Conservation (phyloP, 768 basidiomycete genomes). For the Naganishia friedmannii region DNA sequence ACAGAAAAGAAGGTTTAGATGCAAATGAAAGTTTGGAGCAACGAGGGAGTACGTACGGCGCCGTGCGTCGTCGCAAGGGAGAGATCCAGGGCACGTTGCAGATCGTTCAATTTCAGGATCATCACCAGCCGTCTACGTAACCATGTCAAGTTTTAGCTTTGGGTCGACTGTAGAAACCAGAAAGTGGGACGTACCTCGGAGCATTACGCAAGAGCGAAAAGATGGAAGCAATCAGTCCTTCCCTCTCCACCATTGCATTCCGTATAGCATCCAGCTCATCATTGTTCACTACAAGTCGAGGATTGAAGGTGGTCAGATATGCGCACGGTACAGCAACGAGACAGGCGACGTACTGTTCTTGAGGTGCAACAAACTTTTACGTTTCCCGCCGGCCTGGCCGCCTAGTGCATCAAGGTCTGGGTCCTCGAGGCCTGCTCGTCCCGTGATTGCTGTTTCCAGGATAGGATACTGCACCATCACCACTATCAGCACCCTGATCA, state of each 20-base stretch:
- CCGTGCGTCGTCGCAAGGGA: slow-evolving; percentile 75
- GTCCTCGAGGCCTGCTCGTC: slow-evolving; percentile 63
- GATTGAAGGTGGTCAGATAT: no score
- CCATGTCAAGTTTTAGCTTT: slow-evolving; percentile 42
- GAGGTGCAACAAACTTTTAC: slow-evolving; percentile 31
- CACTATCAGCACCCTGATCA: not conserved
- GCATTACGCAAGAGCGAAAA: slow-evolving; percentile 83
- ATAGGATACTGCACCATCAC: slow-evolving; percentile 70
- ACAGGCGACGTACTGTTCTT: slow-evolving; percentile 21
- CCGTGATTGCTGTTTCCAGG: slow-evolving; percentile 90
- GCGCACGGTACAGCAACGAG: slow-evolving; percentile 24
- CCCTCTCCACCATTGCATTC: slow-evolving; percentile 73
- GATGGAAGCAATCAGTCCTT: slow-evolving; percentile 78
- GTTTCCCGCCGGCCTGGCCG: slow-evolving; percentile 3
- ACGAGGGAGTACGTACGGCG: slow-evolving; percentile 15
- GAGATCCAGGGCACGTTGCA: slow-evolving; percentile 73
- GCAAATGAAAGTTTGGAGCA: not conserved
- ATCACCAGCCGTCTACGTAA: slow-evolving; percentile 52
- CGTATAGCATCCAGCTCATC: slow-evolving; percentile 79
- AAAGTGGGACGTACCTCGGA: slow-evolving; percentile 60
- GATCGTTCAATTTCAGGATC: slow-evolving; percentile 65
- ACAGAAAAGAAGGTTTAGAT: not conserved
- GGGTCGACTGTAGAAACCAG: slow-evolving; percentile 56
- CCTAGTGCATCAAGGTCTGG: slow-evolving; percentile 8
- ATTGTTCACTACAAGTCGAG: slow-evolving; percentile 53